Conservation (phyloP, 2,329 filamentous ascomycete genomes). For the Stromatinia cepivora region DNA sequence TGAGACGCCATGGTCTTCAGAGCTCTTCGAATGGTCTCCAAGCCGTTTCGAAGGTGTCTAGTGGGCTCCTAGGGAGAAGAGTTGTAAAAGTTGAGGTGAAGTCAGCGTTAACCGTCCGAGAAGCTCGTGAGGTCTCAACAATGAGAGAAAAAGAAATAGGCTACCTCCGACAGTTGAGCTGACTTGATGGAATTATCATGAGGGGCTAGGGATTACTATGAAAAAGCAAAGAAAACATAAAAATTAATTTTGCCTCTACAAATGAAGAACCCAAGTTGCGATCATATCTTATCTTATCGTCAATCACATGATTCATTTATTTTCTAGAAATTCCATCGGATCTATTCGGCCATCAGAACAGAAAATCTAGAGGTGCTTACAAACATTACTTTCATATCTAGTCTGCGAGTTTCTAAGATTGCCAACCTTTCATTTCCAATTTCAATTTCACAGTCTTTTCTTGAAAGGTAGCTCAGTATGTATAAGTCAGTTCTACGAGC, state of each 20-base stretch:
- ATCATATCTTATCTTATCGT: conserved; percentile 19
- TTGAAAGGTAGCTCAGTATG: conserved; percentile 29
- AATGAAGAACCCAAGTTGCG: neutral
- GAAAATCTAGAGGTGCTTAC: conserved; percentile 34
- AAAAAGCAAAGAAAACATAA: neutral
- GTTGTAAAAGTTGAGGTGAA: conserved; percentile 1
- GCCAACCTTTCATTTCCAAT: conserved; percentile 30
- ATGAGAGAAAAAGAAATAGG: neutral
- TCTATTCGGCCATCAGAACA: conserved; percentile 21
- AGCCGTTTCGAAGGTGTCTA: neutral
- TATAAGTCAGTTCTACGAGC: conserved; percentile 36
- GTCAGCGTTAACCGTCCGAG: neutral
- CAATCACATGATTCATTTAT: conserved; percentile 8
- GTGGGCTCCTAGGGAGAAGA: neutral
- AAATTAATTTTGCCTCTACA: neutral
- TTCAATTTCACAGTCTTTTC: conserved; percentile 25
- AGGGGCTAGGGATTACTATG: neutral
- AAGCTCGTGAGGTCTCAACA: neutral
- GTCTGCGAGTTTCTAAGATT: neutral
- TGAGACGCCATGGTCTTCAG: conserved; percentile 22
- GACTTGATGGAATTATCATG: neutral
- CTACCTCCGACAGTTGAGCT: neutral
- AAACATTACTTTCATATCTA: conserved; percentile 30
- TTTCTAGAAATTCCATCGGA: conserved; percentile 2
- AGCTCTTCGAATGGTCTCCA: too few species aligned